Percentiles rank a stretch among this genome's conserved stretches.
phyloP scores from a whole-genome alignment of 306 rosid species.

The Acmispon strigosus region DNA sequence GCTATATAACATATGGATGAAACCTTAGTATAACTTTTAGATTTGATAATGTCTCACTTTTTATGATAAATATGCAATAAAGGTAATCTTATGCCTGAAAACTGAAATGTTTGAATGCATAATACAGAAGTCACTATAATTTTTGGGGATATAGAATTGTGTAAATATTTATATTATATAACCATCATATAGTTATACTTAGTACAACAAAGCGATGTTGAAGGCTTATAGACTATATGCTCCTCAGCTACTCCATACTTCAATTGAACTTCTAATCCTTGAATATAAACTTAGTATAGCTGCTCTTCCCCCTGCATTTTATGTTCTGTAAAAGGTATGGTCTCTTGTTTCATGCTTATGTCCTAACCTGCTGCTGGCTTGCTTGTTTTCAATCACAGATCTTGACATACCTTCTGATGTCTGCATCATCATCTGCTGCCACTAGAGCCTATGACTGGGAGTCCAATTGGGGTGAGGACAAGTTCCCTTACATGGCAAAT shows the following conservation, averaged over 20 bases:
- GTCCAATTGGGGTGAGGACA: slow-evolving; percentile 79
- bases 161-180: no score
- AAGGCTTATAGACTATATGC: background rate
- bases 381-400: slow-evolving; percentile 41
- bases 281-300: background rate
- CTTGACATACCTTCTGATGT: slow-evolving; percentile 72
- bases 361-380: background rate
- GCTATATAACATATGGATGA: background rate
- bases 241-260: background rate
- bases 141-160: no score
- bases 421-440: slow-evolving; percentile 84
- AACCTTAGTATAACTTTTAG: background rate
- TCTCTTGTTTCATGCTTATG: background rate
- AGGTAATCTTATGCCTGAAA: background rate
- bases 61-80: background rate
- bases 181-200: no score
- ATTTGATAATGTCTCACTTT: background rate
- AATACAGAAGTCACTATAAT: background rate
- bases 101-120: background rate
- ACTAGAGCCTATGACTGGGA: slow-evolving; percentile 78
- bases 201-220: background rate
- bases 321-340: background rate
- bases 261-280: background rate
- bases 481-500: slow-evolving; percentile 68
- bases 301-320: background rate